These are phyloP conservation scores for Ophiostoma sp. DNA, from an alignment of 2,329 filamentous ascomycete species.

Conservation along the genomic window DNA sequence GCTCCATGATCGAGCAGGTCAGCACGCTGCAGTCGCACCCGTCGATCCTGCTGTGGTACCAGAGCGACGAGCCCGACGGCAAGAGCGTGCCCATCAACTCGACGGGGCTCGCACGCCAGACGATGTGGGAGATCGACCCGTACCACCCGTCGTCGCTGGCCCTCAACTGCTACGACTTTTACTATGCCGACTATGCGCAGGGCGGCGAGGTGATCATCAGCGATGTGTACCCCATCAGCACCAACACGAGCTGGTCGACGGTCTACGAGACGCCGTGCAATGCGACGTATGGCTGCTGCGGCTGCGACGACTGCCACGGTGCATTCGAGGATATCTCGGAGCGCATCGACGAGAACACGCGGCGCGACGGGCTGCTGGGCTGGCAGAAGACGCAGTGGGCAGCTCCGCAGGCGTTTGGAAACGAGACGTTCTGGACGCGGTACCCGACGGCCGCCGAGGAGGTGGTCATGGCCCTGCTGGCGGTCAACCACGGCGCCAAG, in stretches of 20 bases:
- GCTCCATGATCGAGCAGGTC: background rate
- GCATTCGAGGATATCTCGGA: background rate
- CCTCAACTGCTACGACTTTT: constrained; percentile 10
- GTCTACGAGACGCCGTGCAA: constrained; percentile 11
- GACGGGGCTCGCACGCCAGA: background rate
- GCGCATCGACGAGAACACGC: constrained; percentile 6
- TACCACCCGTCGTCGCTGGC: constrained; percentile 9
- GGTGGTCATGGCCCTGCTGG: constrained; percentile 11
- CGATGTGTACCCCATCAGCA: constrained; percentile 12
- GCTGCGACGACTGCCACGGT: constrained; percentile 8
- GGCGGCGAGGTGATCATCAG: constrained; percentile 7
- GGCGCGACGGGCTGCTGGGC: constrained; percentile 1
- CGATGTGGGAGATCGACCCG: constrained; percentile 7
- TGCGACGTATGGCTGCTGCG: constrained; percentile 6
- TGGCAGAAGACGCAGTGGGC: constrained; percentile 13
- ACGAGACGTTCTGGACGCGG: constrained; percentile 10
- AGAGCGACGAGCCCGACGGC: constrained; percentile 14
- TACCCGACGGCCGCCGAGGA: constrained; percentile 3
- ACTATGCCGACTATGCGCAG: constrained; percentile 7
- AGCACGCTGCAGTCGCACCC: background rate
- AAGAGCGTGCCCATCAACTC: constrained; percentile 5
- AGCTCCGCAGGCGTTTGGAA: constrained; percentile 2
- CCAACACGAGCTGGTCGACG: constrained; percentile 11
- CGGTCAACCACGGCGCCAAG: constrained; percentile 13
- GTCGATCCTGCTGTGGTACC: constrained; percentile 11